Conservation (phyloP, 2,329 filamentous ascomycete species). For the Ophiostoma ulmi region DNA sequence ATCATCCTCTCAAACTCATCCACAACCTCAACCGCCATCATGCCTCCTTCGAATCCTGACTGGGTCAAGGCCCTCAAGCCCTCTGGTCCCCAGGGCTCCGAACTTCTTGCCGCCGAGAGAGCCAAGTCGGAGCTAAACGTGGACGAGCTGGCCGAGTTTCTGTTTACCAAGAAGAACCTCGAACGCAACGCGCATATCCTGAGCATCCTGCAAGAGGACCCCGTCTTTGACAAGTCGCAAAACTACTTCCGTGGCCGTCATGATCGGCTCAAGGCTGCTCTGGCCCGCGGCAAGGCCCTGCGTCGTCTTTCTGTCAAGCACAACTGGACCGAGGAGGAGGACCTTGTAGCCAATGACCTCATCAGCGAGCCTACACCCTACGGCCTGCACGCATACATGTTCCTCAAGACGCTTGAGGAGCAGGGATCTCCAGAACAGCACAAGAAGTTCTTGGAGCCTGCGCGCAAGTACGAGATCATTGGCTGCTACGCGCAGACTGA, state of each 20-base stretch:
- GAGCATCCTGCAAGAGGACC: constrained; percentile 59
- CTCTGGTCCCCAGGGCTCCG: constrained; percentile 60
- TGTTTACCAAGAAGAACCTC: constrained; percentile 63
- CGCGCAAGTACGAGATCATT: constrained; percentile 64
- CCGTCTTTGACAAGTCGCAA: constrained; percentile 71
- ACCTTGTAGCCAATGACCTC: constrained; percentile 59
- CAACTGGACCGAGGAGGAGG: constrained; percentile 63
- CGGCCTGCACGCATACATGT: constrained; percentile 59
- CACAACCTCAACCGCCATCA: background rate
- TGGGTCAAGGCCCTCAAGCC: constrained; percentile 36
- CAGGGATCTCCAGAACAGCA: constrained; percentile 70
- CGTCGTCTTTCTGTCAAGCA: constrained; percentile 61
- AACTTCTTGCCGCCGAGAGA: constrained; percentile 65
- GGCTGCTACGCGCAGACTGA: constrained; percentile 80
- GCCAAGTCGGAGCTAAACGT: constrained; percentile 62
- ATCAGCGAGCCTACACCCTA: constrained; percentile 68
- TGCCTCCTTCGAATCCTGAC: constrained; percentile 24
- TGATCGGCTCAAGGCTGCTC: constrained; percentile 62
- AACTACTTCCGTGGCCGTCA: constrained; percentile 69
- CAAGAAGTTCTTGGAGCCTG: constrained; percentile 64
- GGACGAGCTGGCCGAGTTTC: constrained; percentile 60
- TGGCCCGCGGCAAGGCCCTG: constrained; percentile 66
- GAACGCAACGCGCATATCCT: constrained; percentile 57
- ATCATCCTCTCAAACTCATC: background rate
- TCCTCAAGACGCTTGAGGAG: constrained; percentile 56